Evolutionary conservation across 345 rosid genomes (phyloP), one percentile per base, ranked within the genome.

Genomic region (Litchi chinensis): DNA sequence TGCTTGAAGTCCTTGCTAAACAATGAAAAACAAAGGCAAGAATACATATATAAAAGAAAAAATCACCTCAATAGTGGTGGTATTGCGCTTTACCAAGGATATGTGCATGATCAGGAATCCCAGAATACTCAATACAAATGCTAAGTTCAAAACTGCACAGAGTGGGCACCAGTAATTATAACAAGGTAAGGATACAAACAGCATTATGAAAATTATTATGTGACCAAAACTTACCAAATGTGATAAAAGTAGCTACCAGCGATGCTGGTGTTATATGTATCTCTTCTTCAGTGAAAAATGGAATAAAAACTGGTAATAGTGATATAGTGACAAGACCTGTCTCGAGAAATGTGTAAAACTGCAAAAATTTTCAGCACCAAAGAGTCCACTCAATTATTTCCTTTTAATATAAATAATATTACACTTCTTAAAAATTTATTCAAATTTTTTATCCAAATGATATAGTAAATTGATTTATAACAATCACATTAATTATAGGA

Each of bases 311-410:
- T 13, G 91, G 92, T 78, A 89, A 80, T 71, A 92, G 71, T 21
- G 94, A 87, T 86, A 89, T 4, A 68, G 94, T 86, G 70, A 90
- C 96, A 26, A 93, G 83, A 66, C 85, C 85, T 79, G 98, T 90
- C 90, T 86, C 98, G 39, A 92, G 90, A 90, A 93, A 92, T 24
- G 98, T 90, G 84, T 92, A 93, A 83, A 93, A 89, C 98, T 93
- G 93, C 91, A 90, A 52, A 74, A 71, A 81, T 57, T 15, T 63
- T 70, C 26, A 65, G 41, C 67, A 73, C 62, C 70, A 65, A 77
- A 57, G 76, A 24, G 15, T 48, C 59, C 72, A 73, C 24, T 74
- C 76, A 82, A 22, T 7, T 60, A 10, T 13, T 77, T 71, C 10
- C 5, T 46, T 8, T 46, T 7, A 46, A 46, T 46, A 46, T 3